Percentiles rank a stretch among this genome's conserved stretches.
Evolutionary conservation across 2,329 filamentous ascomycete genomes (phyloP).

Genomic region (Apiospora hydei): DNA sequence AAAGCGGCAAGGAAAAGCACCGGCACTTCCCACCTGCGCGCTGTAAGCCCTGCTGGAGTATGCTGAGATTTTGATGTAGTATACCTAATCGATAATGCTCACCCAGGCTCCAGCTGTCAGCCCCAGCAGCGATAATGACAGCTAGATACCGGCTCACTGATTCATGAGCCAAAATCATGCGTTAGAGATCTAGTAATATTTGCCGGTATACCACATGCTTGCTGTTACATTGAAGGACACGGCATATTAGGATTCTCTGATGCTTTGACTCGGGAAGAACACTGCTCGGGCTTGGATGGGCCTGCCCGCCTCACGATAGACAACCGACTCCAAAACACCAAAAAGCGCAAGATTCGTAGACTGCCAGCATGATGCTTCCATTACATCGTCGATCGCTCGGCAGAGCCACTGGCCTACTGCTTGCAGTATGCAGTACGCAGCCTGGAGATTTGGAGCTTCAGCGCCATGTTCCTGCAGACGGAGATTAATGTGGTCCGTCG

Average conservation of each 20-base stretch:
- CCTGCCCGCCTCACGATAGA: slow-evolving; percentile 1
- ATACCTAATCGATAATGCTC: slow-evolving; percentile 20
- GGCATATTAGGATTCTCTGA: neutral
- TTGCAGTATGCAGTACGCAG: slow-evolving; percentile 10
- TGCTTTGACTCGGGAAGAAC: slow-evolving; percentile 7
- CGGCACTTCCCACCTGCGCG: neutral
- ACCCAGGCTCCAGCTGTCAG: slow-evolving; percentile 4
- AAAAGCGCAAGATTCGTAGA: neutral
- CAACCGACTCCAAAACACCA: neutral
- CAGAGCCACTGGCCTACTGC: neutral
- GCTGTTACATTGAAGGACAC: neutral
- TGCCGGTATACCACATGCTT: neutral
- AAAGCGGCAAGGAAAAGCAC: slow-evolving; percentile 11
- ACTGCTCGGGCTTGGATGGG: neutral
- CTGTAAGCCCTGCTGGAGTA: neutral
- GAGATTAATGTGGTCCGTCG: slow-evolving; percentile 20
- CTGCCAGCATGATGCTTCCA: slow-evolving; percentile 9
- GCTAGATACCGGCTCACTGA: slow-evolving; percentile 10
- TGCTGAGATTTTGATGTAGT: neutral
- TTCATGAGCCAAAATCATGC: slow-evolving; percentile 16
- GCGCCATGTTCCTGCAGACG: slow-evolving; percentile 20
- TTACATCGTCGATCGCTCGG: neutral
- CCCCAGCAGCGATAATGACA: neutral
- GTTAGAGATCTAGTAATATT: neutral
- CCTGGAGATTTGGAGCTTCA: slow-evolving; percentile 17